These are phyloP conservation scores for Pyrenophora graminea DNA, from an alignment of 2,329 filamentous ascomycete species.

Conservation along the genomic window DNA sequence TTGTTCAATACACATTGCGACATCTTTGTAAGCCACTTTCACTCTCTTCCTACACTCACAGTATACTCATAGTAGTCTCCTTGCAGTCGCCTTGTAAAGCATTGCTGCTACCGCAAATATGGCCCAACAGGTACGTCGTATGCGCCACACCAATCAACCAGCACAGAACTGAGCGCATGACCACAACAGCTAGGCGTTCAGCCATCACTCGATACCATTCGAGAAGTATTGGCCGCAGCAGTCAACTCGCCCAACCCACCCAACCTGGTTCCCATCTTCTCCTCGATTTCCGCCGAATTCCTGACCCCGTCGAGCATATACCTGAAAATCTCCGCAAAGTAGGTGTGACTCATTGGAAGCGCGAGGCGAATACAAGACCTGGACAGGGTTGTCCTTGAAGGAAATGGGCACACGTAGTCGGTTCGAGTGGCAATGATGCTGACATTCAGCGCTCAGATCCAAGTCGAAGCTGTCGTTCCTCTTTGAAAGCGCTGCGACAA, in stretches of 20 bases:
- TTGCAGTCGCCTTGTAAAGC: neutral
- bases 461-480: slow-evolving; percentile 84
- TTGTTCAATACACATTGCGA: slow-evolving; percentile 15
- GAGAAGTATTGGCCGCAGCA: slow-evolving; percentile 59
- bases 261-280: slow-evolving; percentile 81
- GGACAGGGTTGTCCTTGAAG: no score
- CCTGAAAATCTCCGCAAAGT: slow-evolving; percentile 82
- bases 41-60: neutral
- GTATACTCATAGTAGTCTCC: no score
- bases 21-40: slow-evolving; percentile 1
- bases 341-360: slow-evolving; percentile 48
- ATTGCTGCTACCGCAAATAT: slow-evolving; percentile 16
- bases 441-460: slow-evolving; percentile 45
- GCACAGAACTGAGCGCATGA: slow-evolving; percentile 37
- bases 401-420: neutral
- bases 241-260: slow-evolving; percentile 61
- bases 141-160: slow-evolving; percentile 5
- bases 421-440: slow-evolving; percentile 6
- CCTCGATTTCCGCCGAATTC: slow-evolving; percentile 87
- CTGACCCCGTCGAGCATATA: slow-evolving; percentile 95
- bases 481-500: slow-evolving; percentile 90
- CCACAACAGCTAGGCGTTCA: slow-evolving; percentile 53
- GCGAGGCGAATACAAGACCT: neutral
- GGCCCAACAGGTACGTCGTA: slow-evolving; percentile 34
- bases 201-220: slow-evolving; percentile 65